These are phyloP conservation scores for Cladophialophora yegresii DNA, from an alignment of 2,329 filamentous ascomycete species.

Conservation along the genomic window DNA sequence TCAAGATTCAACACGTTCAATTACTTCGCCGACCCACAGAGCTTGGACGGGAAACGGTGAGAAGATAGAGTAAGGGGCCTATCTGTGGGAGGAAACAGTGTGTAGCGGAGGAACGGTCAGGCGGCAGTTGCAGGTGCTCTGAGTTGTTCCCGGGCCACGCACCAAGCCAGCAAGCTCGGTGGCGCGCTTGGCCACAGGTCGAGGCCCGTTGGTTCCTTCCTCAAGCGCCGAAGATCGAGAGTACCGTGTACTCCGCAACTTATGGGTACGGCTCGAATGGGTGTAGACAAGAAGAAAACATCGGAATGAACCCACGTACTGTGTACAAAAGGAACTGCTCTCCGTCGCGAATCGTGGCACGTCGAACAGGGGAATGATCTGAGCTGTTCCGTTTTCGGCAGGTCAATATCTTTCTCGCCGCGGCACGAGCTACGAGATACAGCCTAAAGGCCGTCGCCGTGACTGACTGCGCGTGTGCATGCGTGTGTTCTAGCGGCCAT, in stretches of 20 bases:
- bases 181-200: not conserved
- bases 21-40: not conserved
- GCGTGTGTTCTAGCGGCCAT: not conserved
- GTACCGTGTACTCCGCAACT: not conserved
- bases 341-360: not conserved
- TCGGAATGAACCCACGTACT: not conserved
- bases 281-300: not conserved
- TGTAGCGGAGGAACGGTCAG: not conserved
- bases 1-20: not conserved
- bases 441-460: not conserved
- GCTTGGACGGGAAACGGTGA: not conserved
- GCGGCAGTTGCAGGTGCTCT: not conserved
- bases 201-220: not conserved
- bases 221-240: not conserved
- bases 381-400: not conserved
- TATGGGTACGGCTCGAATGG: not conserved
- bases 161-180: not conserved
- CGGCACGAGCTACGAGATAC: too few species aligned
- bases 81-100: not conserved
- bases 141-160: not conserved
- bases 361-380: not conserved
- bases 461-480: not conserved
- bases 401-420: not conserved
- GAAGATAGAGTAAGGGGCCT: not conserved
- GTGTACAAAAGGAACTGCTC: not conserved